A percentile compares a stretch with the other conserved stretches of the same genome.
Conservation (phyloP, 75 land plant genomes). For the Pinus tabuliformis region DNA sequence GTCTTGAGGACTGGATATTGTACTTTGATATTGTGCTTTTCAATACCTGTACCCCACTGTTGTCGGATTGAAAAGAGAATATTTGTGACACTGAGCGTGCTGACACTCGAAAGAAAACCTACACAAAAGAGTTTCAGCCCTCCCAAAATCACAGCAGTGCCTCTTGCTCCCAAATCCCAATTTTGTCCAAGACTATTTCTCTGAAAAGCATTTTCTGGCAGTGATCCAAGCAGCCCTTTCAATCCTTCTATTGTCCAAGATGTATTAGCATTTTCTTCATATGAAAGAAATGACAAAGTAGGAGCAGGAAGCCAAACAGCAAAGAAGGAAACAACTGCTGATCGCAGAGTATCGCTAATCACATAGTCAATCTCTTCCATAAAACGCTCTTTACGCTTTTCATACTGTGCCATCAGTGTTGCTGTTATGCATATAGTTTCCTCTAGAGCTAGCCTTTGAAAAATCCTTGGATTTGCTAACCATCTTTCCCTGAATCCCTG, state of each 20-base stretch:
- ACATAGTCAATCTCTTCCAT: slow-evolving; percentile 92
- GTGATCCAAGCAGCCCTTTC: slow-evolving; percentile 64
- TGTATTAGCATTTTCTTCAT: slow-evolving; percentile 29
- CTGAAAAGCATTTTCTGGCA: slow-evolving; percentile 95
- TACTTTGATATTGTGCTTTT: slow-evolving; percentile 21
- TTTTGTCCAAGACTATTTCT: slow-evolving; percentile 57
- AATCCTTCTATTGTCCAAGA: slow-evolving; percentile 50
- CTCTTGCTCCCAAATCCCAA: slow-evolving; percentile 73
- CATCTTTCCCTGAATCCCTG: slow-evolving; percentile 96
- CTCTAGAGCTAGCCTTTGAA: slow-evolving; percentile 86
- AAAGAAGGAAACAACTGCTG: slow-evolving; percentile 85
- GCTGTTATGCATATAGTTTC: slow-evolving; percentile 88
- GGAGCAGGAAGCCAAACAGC: slow-evolving; percentile 99
- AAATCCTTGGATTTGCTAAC: slow-evolving; percentile 90
- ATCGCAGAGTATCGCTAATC: slow-evolving; percentile 75
- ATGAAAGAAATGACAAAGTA: slow-evolving; percentile 72
- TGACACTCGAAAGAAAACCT: slow-evolving; percentile 83
- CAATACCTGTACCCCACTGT: slow-evolving; percentile 27
- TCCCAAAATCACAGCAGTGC: slow-evolving; percentile 70
- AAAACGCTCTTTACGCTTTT: slow-evolving; percentile 78
- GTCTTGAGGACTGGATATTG: slow-evolving; percentile 77
- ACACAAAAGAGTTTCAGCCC: slow-evolving; percentile 85
- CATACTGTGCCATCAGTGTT: slow-evolving; percentile 85
- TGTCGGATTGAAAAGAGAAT: slow-evolving; percentile 34
- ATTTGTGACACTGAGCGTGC: slow-evolving; percentile 81